Percentiles rank a stretch among this genome's conserved stretches.
Evolutionary conservation across 257 asterid species (phyloP).

Genomic region (Datura wrightii): DNA sequence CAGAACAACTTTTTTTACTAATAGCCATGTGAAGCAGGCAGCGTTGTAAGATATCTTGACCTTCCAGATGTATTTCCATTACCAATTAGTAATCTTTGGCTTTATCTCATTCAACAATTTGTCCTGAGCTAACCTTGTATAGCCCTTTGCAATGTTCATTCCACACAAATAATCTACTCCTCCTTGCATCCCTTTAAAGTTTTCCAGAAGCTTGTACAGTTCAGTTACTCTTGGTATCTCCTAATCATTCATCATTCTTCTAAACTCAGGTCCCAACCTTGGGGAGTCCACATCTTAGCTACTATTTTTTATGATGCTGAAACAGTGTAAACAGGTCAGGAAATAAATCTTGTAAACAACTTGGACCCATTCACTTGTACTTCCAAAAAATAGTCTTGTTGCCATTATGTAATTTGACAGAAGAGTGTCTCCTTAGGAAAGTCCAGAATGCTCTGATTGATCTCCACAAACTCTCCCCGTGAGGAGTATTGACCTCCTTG

Average conservation of each 20-base stretch:
- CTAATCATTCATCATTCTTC: not conserved
- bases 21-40: not conserved
- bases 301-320: not conserved
- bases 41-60: no score
- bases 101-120: not conserved
- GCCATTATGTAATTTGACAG: not conserved
- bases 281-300: not conserved
- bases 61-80: not conserved
- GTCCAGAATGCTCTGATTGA: not conserved
- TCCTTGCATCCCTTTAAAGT: not conserved
- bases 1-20: no score
- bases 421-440: not conserved
- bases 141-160: not conserved
- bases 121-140: not conserved
- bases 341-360: not conserved
- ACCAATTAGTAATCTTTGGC: not conserved
- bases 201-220: not conserved
- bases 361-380: not conserved
- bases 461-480: not conserved
- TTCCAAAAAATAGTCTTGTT: not conserved
- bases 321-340: not conserved
- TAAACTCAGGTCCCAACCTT: not conserved
- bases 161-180: not conserved
- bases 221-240: not conserved
- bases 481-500: not conserved